Conservation (phyloP, 495 filamentous ascomycete genomes). For the Mycothermus thermophilus region DNA sequence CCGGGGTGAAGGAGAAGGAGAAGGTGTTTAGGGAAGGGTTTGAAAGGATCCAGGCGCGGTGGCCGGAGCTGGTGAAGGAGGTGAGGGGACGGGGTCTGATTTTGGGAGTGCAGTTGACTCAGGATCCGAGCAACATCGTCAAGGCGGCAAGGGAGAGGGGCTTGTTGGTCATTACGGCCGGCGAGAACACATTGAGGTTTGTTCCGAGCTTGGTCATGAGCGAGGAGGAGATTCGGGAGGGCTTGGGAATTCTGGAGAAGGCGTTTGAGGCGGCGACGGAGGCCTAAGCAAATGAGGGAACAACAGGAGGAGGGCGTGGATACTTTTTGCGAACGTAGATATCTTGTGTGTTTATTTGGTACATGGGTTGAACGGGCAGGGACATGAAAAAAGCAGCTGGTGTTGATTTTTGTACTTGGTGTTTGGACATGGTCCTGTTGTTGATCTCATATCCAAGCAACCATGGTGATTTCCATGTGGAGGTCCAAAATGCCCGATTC, state of each 20-base stretch:
- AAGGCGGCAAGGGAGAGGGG: constrained; percentile 80
- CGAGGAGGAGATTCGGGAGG: constrained; percentile 60
- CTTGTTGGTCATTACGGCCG: constrained; percentile 79
- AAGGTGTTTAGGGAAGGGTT: constrained; percentile 52
- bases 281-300: too few relatives aligned
- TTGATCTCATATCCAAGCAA: too few relatives aligned
- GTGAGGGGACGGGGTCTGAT: constrained; percentile 74
- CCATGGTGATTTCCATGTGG: too few relatives aligned
- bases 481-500: too few relatives aligned
- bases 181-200: constrained; percentile 75
- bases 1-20: constrained; percentile 49
- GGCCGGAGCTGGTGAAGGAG: constrained; percentile 59
- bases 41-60: constrained; percentile 45
- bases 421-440: too few relatives aligned
- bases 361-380: too few relatives aligned
- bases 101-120: constrained; percentile 64
- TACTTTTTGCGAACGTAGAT: too few relatives aligned
- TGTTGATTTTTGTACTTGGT: too few relatives aligned
- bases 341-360: too few relatives aligned
- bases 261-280: constrained; percentile 47
- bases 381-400: too few relatives aligned
- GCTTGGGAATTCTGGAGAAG: constrained; percentile 60
- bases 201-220: constrained; percentile 70
- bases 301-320: too few relatives aligned
- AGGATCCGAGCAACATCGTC: constrained; percentile 56